These are phyloP conservation scores for Colletotrichum eleusines DNA, from an alignment of 2,329 filamentous ascomycete genomes.

Conservation along the genomic window DNA sequence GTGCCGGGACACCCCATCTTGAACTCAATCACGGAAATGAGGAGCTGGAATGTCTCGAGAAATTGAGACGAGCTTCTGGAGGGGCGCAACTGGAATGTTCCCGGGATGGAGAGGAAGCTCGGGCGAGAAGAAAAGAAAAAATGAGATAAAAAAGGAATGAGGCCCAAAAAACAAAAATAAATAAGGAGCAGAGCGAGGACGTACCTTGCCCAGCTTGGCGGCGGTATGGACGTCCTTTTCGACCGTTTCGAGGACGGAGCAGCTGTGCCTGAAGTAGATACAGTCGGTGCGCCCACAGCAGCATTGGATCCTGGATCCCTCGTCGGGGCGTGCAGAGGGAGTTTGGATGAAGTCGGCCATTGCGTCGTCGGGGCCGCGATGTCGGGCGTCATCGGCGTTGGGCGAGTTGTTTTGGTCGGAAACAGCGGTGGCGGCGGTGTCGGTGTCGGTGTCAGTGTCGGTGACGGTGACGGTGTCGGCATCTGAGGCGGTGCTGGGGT, in stretches of 20 bases:
- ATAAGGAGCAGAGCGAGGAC: slow-evolving; percentile 52
- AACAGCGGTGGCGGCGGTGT: slow-evolving; percentile 2
- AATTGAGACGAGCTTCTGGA: slow-evolving; percentile 12
- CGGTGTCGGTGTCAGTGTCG: slow-evolving; percentile 17
- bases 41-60: slow-evolving; percentile 39
- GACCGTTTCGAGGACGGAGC: slow-evolving; percentile 79
- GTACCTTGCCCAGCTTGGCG: slow-evolving; percentile 91
- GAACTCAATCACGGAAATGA: slow-evolving; percentile 33
- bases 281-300: slow-evolving; percentile 89
- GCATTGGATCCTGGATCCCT: slow-evolving; percentile 67
- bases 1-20: slow-evolving; percentile 24
- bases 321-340: slow-evolving; percentile 37
- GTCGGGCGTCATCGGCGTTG: slow-evolving; percentile 24
- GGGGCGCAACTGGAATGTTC: slow-evolving; percentile 36
- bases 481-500: slow-evolving; percentile 7
- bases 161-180: neutral
- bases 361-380: slow-evolving; percentile 33
- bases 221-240: slow-evolving; percentile 91
- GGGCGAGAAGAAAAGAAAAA: neutral
- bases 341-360: slow-evolving; percentile 41
- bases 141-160: neutral
- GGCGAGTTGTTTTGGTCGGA: neutral
- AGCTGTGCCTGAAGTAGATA: slow-evolving; percentile 84
- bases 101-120: slow-evolving; percentile 1
- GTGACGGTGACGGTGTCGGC: neutral